A percentile compares a stretch with the other conserved stretches of the same genome.
These are phyloP conservation scores for Hypoxylon sp. DNA, from an alignment of 2,329 filamentous ascomycete species.

Conservation along the genomic window DNA sequence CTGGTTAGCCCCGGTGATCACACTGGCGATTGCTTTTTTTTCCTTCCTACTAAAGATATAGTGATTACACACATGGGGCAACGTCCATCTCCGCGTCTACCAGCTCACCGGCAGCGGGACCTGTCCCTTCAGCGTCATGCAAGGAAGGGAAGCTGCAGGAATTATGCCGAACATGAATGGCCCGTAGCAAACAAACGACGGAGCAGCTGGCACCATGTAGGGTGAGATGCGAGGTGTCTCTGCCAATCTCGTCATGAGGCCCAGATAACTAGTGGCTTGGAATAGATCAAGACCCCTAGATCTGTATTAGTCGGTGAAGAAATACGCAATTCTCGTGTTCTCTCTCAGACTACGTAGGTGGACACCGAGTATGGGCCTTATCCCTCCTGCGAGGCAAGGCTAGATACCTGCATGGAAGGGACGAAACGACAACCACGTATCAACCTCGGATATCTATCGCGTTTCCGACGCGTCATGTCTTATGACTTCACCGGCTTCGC, in stretches of 20 bases:
- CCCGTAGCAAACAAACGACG: conserved; percentile 31
- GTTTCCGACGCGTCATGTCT: conserved; percentile 4
- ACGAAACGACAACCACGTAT: conserved; percentile 16
- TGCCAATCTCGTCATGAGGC: conserved; percentile 28
- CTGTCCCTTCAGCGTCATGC: conserved; percentile 23
- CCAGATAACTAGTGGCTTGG: conserved; percentile 16
- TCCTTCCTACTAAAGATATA: conserved; percentile 27
- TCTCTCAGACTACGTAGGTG: conserved; percentile 1
- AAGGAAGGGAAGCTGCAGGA: conserved; percentile 37
- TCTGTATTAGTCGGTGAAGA: conserved; percentile 31
- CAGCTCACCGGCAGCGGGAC: conserved; percentile 19
- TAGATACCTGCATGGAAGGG: conserved; percentile 13
- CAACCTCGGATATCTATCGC: conserved; percentile 13
- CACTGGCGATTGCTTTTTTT: conserved; percentile 32
- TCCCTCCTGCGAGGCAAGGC: conserved; percentile 16
- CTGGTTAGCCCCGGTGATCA: conserved; percentile 13
- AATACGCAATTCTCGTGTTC: conserved; percentile 9
- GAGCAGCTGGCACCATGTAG: conserved; percentile 18
- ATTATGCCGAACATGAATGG: conserved; percentile 27
- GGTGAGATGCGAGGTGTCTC: conserved; percentile 23
- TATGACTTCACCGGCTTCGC: conserved; percentile 13
- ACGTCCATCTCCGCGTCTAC: conserved; percentile 16
- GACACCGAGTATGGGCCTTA: conserved; percentile 6
- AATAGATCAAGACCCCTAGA: conserved; percentile 3
- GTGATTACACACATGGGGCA: conserved; percentile 21